Evolutionary conservation across 2,329 filamentous ascomycete genomes (phyloP), one percentile per base, ranked within the genome.

Genomic region (Colletotrichum sp.): DNA sequence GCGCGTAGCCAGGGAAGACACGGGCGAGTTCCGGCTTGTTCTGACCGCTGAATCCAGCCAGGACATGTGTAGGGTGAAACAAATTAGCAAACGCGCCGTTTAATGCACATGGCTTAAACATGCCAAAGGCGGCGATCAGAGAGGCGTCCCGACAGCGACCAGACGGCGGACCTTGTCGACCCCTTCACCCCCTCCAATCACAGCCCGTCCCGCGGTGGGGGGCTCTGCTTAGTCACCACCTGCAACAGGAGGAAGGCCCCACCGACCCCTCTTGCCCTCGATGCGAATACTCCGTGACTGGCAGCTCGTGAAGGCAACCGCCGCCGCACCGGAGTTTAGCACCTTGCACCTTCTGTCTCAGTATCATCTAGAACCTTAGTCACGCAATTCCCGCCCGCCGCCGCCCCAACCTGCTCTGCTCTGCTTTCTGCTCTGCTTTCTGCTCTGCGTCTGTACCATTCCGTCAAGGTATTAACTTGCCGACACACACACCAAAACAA

Each of bases 361-460:
- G 62, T 72, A 56, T 63, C 69, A 72, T 72, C 32, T 59, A 12
- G 48, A 75, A 58, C 62, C 38, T 75, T 72, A 75, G 73, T 75
- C 73, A 75, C 73, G 73, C 73, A 75, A 75, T 73, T 52, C 43
- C 43, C 43, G n/a, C 43, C 43, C 43, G 38, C 64, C 38, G 38
- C 64, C 70, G 36, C 59, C 43, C 66, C 48, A 55, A 71, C 48
- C 24, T 56, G 52, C 52, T 56, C 14, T 38, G 30, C 30, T 32
- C 30, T 32, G 34, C 34, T 24, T 24, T 56, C 14, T 38, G 30
- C 30, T 32, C 30, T 32, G 34, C 34, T 24, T 24, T 24, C 24
- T 56, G 52, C 52, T 38, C 7, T 38, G 36, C 36, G 4, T 38
- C 14, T 38, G 36, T 38, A 38, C 36, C 36, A 0, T 18, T 13